Evolutionary conservation across 2,329 filamentous ascomycete species (phyloP).

Genomic region (Stachybotrys echinatus): DNA sequence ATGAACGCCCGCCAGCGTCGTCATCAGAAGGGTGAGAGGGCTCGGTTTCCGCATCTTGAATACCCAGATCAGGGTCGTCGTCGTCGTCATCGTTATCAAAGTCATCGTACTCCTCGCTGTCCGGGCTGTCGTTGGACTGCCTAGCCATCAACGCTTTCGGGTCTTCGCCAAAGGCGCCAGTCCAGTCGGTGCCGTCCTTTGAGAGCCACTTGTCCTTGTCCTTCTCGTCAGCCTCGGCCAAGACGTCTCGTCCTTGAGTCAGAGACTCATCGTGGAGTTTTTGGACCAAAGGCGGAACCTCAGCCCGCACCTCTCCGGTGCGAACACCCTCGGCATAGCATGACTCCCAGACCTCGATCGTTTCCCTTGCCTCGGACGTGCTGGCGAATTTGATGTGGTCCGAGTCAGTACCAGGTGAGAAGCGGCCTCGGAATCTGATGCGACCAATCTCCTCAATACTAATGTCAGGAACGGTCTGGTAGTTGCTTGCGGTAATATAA

Average conservation of each 20-base stretch:
- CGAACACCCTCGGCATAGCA: slow-evolving; percentile 86
- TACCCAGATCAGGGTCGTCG: slow-evolving; percentile 46
- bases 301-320: slow-evolving; percentile 60
- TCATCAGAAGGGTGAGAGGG: slow-evolving; percentile 19
- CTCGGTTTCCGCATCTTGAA: slow-evolving; percentile 47
- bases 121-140: slow-evolving; percentile 16
- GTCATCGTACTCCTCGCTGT: slow-evolving; percentile 34
- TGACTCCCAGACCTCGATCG: slow-evolving; percentile 90
- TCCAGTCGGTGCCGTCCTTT: slow-evolving; percentile 81
- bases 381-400: slow-evolving; percentile 78
- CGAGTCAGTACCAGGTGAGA: slow-evolving; percentile 86
- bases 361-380: slow-evolving; percentile 86
- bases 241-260: slow-evolving; percentile 72
- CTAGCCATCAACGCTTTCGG: slow-evolving; percentile 47
- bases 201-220: slow-evolving; percentile 74
- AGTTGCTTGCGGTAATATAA: slow-evolving; percentile 80
- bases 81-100: slow-evolving; percentile 27
- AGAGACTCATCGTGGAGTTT: slow-evolving; percentile 78
- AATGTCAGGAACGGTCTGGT: slow-evolving; percentile 63
- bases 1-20: slow-evolving; percentile 22
- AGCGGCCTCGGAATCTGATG: slow-evolving; percentile 71
- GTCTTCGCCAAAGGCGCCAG: slow-evolving; percentile 76
- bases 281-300: slow-evolving; percentile 68
- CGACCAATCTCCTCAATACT: slow-evolving; percentile 76
- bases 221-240: slow-evolving; percentile 65